phyloP scores from a whole-genome alignment of 1,284 basidiomycete species.

The Termitomyces sp. region DNA sequence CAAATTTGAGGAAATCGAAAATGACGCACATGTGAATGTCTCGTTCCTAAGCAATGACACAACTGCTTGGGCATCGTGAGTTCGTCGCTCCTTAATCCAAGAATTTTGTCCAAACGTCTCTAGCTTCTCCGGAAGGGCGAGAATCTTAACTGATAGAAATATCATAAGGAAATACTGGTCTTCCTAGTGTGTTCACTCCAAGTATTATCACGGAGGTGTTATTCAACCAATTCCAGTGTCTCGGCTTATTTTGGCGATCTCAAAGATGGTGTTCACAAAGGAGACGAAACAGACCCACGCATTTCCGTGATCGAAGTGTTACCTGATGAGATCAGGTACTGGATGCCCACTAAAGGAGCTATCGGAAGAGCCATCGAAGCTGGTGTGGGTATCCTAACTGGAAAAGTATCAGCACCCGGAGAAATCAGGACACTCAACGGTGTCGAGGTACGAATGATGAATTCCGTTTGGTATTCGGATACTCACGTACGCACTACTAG shows the following conservation, averaged over 20 bases:
- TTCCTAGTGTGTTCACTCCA: slow-evolving; percentile 36
- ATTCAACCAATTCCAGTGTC: slow-evolving; percentile 34
- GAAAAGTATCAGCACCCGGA: slow-evolving; percentile 54
- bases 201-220: neutral
- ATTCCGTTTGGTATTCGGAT: neutral
- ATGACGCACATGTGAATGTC: slow-evolving; percentile 77
- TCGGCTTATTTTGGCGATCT: slow-evolving; percentile 86
- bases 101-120: neutral
- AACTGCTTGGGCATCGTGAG: slow-evolving; percentile 80
- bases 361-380: slow-evolving; percentile 49
- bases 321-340: slow-evolving; percentile 80
- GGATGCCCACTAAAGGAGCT: slow-evolving; percentile 45
- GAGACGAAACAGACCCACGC: slow-evolving; percentile 76
- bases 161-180: slow-evolving; percentile 72
- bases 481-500: slow-evolving; percentile 9
- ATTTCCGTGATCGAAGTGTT: slow-evolving; percentile 78
- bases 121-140: slow-evolving; percentile 68
- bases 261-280: slow-evolving; percentile 83
- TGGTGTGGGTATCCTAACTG: slow-evolving; percentile 53
- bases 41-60: slow-evolving; percentile 69
- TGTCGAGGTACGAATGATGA: slow-evolving; percentile 41
- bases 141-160: slow-evolving; percentile 56
- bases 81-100: neutral
- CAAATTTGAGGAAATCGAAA: slow-evolving; percentile 75
- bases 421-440: slow-evolving; percentile 58